These are phyloP conservation scores for Fusarium ramigenum DNA, from an alignment of 2,329 filamentous ascomycete genomes.

Conservation along the genomic window DNA sequence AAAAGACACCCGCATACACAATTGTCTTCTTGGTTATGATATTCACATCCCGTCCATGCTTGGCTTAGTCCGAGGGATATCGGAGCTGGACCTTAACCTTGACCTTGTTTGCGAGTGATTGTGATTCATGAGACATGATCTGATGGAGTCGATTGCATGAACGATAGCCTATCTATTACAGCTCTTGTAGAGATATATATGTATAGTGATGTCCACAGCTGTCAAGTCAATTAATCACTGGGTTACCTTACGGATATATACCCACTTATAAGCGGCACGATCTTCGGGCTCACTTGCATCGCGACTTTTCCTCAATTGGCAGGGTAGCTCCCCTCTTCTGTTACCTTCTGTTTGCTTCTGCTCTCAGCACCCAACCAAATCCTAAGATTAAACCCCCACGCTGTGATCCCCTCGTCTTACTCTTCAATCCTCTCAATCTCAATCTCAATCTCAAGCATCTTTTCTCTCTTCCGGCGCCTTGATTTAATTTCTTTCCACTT, in stretches of 20 bases:
- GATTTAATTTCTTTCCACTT: not conserved
- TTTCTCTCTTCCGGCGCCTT: slow-evolving; percentile 1
- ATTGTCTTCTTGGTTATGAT: not conserved
- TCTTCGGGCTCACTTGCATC: slow-evolving; percentile 36
- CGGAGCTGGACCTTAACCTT: not conserved
- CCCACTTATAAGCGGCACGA: slow-evolving; percentile 38
- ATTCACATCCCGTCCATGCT: not conserved
- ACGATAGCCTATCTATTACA: not conserved
- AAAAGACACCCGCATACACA: slow-evolving; percentile 19
- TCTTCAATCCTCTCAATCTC: slow-evolving; percentile 1
- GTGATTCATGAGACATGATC: not conserved
- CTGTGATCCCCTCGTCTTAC: not conserved
- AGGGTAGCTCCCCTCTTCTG: slow-evolving; percentile 37
- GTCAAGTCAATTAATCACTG: not conserved
- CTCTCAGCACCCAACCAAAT: not conserved
- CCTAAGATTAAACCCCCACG: slow-evolving; percentile 5
- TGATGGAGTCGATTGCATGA: not conserved
- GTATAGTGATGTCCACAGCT: not conserved
- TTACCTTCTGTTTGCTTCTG: slow-evolving; percentile 34
- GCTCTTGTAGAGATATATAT: not conserved
- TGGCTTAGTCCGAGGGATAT: not conserved
- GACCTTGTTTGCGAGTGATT: not conserved
- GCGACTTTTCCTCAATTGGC: slow-evolving; percentile 35
- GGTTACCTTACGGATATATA: not conserved
- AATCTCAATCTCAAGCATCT: not conserved